A percentile compares a stretch with the other conserved stretches of the same genome.
Conservation (phyloP, 164 flowering plant species). For the Liquidambar formosana region DNA sequence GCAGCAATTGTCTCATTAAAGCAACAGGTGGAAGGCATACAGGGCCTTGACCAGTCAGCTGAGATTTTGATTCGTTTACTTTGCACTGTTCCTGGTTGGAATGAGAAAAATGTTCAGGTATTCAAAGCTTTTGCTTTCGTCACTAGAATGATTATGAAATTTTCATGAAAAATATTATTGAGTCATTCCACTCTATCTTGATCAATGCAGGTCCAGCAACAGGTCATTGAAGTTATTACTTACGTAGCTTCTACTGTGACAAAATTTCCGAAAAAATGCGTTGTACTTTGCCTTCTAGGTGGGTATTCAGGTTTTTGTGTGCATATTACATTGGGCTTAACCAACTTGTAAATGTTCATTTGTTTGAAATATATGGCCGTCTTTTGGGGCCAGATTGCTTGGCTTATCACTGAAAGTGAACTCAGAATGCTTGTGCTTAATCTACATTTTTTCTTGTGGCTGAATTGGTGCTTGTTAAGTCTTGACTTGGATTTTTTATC, state of each 20-base stretch:
- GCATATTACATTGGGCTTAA: neutral
- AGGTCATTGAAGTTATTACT: conserved; percentile 77
- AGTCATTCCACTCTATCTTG: neutral
- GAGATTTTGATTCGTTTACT: conserved; percentile 85
- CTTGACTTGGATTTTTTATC: neutral
- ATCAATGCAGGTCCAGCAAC: conserved; percentile 91
- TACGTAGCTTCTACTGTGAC: conserved; percentile 68
- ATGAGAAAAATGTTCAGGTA: conserved; percentile 99
- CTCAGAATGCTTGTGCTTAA: too few species aligned
- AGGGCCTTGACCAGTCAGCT: conserved; percentile 60
- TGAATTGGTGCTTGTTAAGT: neutral
- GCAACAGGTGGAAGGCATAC: conserved; percentile 70
- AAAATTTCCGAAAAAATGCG: conserved; percentile 88
- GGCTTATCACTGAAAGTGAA: too few species aligned
- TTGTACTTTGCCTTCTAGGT: conserved; percentile 91
- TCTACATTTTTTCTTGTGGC: neutral
- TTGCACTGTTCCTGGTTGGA: conserved; percentile 95
- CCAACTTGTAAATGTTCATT: neutral
- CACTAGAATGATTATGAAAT: neutral
- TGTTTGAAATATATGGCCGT: neutral
- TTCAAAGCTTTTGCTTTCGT: conserved; percentile 5
- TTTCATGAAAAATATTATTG: neutral
- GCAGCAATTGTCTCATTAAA: conserved; percentile 82
- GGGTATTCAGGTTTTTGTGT: conserved; percentile 11
- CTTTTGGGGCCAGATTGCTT: neutral